Percentiles rank a stretch among this genome's conserved stretches.
phyloP scores from a whole-genome alignment of 805 yeast genomes.

The Clavispora vitiphila region DNA sequence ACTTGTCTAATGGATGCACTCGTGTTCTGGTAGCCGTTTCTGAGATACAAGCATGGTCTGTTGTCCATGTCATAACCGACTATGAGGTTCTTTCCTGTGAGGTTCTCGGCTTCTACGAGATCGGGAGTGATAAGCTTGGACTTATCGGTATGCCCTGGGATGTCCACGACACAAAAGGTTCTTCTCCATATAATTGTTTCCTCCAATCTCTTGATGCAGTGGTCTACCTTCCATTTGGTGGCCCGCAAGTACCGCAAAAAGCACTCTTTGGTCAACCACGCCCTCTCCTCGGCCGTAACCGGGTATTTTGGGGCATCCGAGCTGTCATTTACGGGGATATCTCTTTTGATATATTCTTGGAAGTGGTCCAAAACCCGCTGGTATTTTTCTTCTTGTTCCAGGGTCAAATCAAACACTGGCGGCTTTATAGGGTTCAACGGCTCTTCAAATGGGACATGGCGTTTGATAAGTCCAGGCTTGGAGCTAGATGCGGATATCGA shows the following conservation, averaged over 20 bases:
- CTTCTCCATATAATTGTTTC: conserved; percentile 53
- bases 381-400: conserved; percentile 29
- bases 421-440: conserved; percentile 32
- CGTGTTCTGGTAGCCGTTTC: conserved; percentile 54
- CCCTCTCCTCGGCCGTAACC: conserved; percentile 29
- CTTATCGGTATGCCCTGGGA: conserved; percentile 24
- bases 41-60: conserved; percentile 49
- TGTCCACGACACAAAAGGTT: conserved; percentile 41
- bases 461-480: conserved; percentile 24
- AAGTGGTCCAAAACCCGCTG: conserved; percentile 26
- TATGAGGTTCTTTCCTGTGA: conserved; percentile 50
- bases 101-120: conserved; percentile 42
- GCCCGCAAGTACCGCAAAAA: conserved; percentile 48
- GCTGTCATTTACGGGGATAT: conserved; percentile 27
- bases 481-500: conserved; percentile 8
- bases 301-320: conserved; percentile 21
- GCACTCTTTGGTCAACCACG: conserved; percentile 51
- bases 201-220: conserved; percentile 41
- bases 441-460: conserved; percentile 35
- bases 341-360: conserved; percentile 19
- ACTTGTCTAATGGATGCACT: conserved; percentile 48
- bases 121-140: conserved; percentile 35
- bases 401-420: conserved; percentile 25
- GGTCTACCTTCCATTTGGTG: conserved; percentile 43
- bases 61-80: conserved; percentile 51